These are phyloP conservation scores for Straminergon stramineum DNA, from an alignment of 225 moss, liverwort and hornwort genomes.

Conservation along the genomic window DNA sequence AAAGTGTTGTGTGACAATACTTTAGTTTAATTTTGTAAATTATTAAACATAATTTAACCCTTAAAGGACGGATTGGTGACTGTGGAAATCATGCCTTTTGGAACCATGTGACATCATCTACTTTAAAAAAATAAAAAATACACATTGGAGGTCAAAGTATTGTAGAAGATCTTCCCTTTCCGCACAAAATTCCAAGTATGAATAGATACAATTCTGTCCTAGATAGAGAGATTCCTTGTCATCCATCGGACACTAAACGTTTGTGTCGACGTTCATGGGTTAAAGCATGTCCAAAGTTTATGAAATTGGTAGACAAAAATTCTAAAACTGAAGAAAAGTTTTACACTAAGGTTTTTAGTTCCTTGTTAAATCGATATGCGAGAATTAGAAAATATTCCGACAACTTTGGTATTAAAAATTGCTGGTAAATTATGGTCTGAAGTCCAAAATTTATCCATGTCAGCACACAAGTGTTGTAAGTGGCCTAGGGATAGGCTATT, in stretches of 20 bases:
- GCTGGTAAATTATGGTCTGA: neutral
- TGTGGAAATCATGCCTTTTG: too few species aligned
- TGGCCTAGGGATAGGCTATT: neutral
- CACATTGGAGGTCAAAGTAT: too few species aligned
- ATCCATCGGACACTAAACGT: too few species aligned
- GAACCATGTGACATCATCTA: too few species aligned
- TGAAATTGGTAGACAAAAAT: neutral
- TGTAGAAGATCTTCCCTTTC: too few species aligned
- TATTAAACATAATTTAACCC: too few species aligned
- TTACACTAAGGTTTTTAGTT: neutral
- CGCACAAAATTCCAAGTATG: too few species aligned
- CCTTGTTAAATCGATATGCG: neutral
- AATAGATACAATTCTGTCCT: too few species aligned
- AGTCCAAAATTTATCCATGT: neutral
- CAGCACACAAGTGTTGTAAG: neutral
- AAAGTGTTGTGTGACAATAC: neutral
- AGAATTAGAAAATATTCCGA: neutral
- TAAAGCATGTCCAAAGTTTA: neutral
- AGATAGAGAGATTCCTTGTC: too few species aligned
- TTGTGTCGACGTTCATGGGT: too few species aligned
- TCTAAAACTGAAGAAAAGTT: fast-evolving
- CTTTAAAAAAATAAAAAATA: too few species aligned
- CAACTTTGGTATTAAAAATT: neutral
- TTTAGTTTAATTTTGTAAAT: neutral
- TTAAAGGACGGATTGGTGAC: too few species aligned